Percentiles rank a stretch among this genome's conserved stretches.
phyloP scores from a whole-genome alignment of 257 asterid species.

The Primulina eburnea region DNA sequence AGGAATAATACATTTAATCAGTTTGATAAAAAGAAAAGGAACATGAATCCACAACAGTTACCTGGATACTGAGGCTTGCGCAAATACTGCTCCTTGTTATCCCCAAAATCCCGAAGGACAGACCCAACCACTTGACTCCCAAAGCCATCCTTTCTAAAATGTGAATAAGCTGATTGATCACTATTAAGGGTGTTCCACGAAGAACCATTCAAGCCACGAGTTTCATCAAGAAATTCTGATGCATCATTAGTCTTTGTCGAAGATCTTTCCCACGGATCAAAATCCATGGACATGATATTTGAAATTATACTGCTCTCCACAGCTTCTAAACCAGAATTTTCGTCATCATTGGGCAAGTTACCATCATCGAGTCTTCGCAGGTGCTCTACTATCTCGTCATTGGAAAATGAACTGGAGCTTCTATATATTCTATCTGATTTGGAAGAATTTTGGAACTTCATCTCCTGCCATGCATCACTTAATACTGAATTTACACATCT shows the following conservation, averaged over 20 bases:
- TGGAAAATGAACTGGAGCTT: conserved; percentile 80
- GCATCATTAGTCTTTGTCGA: conserved; percentile 46
- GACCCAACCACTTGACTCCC: conserved; percentile 54
- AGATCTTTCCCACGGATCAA: conserved; percentile 72
- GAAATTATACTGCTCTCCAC: conserved; percentile 72
- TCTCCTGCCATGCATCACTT: conserved; percentile 63
- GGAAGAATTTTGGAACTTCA: conserved; percentile 71
- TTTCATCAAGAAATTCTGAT: conserved; percentile 50
- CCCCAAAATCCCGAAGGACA: conserved; percentile 47
- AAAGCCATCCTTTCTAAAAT: conserved; percentile 48
- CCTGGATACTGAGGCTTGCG: conserved; percentile 69
- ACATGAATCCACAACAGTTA: conserved; percentile 24
- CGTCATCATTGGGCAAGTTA: conserved; percentile 48
- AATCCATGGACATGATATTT: conserved; percentile 73
- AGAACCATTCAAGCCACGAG: conserved; percentile 54
- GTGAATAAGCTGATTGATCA: conserved; percentile 59
- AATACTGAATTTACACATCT: conserved; percentile 58
- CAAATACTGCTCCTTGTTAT: conserved; percentile 56
- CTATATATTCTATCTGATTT: conserved; percentile 79
- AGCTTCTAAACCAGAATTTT: conserved; percentile 54
- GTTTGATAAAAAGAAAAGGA: background rate
- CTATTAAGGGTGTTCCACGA: conserved; percentile 70
- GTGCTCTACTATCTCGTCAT: conserved; percentile 95
- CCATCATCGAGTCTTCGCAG: conserved; percentile 72
- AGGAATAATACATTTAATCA: background rate